These are phyloP conservation scores for Corymbia maculata DNA, from an alignment of 345 rosid species.

Conservation along the genomic window DNA sequence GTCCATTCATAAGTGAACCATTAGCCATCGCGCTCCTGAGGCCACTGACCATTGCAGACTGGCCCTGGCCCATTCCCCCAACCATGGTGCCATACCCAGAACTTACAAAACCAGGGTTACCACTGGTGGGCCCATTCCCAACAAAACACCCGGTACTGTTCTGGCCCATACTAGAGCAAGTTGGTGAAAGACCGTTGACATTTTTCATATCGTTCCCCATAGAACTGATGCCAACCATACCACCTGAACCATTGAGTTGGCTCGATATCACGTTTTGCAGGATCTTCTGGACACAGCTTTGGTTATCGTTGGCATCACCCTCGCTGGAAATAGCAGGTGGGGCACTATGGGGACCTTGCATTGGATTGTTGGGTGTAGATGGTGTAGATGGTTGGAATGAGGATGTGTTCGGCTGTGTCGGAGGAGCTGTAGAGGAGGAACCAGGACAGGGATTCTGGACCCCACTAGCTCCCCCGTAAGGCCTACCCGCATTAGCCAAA, in stretches of 20 bases:
- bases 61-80: slow-evolving; percentile 22
- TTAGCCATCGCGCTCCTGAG: slow-evolving; percentile 31
- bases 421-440: slow-evolving; percentile 38
- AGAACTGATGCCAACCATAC: slow-evolving; percentile 22
- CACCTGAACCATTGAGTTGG: slow-evolving; percentile 29
- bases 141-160: slow-evolving; percentile 9
- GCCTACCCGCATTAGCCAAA: slow-evolving; percentile 27
- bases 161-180: slow-evolving; percentile 2
- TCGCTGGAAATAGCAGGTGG: slow-evolving; percentile 26
- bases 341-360: slow-evolving; percentile 12
- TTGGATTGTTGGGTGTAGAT: slow-evolving; percentile 33
- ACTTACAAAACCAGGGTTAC: slow-evolving; percentile 10
- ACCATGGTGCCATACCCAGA: slow-evolving; percentile 27
- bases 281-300: slow-evolving; percentile 49
- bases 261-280: slow-evolving; percentile 41
- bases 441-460: slow-evolving; percentile 42
- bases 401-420: slow-evolving; percentile 25
- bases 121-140: slow-evolving; percentile 17
- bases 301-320: slow-evolving; percentile 28
- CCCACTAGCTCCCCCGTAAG: slow-evolving; percentile 29
- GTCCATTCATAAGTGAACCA: slow-evolving; percentile 15
- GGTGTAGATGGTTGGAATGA: slow-evolving; percentile 34
- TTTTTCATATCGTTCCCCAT: slow-evolving; percentile 23
- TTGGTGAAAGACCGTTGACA: slow-evolving; percentile 22
- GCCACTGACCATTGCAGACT: slow-evolving; percentile 22